Percentiles rank a stretch among this genome's conserved stretches.
Conservation (phyloP, 441 rosid species). For the Euphorbia schlechtendalii region DNA sequence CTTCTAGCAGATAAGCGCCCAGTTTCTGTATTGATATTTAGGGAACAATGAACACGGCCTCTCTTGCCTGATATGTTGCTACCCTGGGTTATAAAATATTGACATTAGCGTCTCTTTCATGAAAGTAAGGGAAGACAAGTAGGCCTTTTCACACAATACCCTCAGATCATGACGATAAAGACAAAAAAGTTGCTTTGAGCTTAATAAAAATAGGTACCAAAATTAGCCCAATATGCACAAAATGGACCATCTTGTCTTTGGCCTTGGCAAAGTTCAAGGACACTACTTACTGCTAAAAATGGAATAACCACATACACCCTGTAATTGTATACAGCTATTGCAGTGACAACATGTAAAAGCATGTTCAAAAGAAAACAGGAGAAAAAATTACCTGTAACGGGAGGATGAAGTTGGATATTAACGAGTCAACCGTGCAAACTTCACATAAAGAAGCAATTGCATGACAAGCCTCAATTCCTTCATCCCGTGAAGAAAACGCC, state of each 20-base stretch:
- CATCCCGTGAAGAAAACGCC: slow-evolving; percentile 46
- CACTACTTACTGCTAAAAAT: not conserved
- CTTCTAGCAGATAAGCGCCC: slow-evolving; percentile 96
- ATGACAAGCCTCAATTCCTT: slow-evolving; percentile 80
- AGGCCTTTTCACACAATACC: not conserved
- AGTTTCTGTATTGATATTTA: slow-evolving; percentile 95
- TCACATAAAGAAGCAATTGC: slow-evolving; percentile 88
- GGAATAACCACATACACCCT: not conserved
- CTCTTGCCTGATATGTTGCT: slow-evolving; percentile 66
- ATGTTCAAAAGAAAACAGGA: slow-evolving; percentile 8
- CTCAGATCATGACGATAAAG: not conserved
- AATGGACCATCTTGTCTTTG: not conserved
- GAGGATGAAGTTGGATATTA: slow-evolving; percentile 90
- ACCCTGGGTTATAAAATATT: slow-evolving; percentile 41
- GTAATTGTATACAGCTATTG: not conserved
- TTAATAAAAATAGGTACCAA: not conserved
- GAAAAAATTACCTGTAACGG: slow-evolving; percentile 71
- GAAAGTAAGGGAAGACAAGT: slow-evolving; percentile 5
- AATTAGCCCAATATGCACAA: not conserved
- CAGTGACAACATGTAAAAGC: not conserved
- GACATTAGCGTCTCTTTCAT: slow-evolving; percentile 8
- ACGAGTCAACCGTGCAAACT: slow-evolving; percentile 81
- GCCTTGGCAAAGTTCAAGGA: not conserved
- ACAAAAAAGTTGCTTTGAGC: not conserved
- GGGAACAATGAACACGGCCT: slow-evolving; percentile 91